Percentiles rank a stretch among this genome's conserved stretches.
phyloP scores from a whole-genome alignment of 352 stramenopile genomes.

The Pythium apleroticum region DNA sequence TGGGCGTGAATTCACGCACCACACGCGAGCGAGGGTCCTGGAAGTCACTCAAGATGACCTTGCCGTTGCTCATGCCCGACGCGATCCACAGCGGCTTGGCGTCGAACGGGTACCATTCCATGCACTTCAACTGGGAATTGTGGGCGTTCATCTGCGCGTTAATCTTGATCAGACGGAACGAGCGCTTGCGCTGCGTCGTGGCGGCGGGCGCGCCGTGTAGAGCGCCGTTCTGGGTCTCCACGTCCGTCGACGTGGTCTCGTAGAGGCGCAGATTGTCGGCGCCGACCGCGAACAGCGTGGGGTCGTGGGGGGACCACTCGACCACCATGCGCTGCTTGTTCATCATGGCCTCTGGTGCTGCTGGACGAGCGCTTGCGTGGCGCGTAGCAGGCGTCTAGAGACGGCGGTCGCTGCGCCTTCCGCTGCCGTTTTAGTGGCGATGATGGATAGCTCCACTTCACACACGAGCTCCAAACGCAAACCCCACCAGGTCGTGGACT shows the following conservation, averaged over 20 bases:
- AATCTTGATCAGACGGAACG: conserved; percentile 82
- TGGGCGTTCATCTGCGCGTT: conserved; percentile 31
- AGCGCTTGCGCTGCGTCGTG: conserved; percentile 83
- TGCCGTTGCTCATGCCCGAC: conserved; percentile 69
- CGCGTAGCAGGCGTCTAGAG: not conserved
- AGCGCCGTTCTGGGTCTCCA: conserved; percentile 23
- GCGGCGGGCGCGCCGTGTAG: conserved; percentile 14
- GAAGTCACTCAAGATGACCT: conserved; percentile 85
- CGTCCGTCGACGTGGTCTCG: conserved; percentile 41
- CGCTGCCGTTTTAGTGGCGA: not conserved
- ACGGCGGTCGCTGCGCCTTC: not conserved
- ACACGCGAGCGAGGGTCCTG: conserved; percentile 58
- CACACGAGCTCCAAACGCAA: not conserved
- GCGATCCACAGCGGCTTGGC: conserved; percentile 74
- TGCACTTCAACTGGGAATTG: conserved; percentile 71
- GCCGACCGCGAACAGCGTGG: conserved; percentile 80
- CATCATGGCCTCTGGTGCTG: conserved; percentile 32
- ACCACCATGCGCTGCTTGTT: conserved; percentile 77
- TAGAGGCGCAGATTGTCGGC: conserved; percentile 84
- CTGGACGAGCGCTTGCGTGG: not conserved
- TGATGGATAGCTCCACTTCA: conserved; percentile 1
- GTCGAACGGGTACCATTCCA: conserved; percentile 84
- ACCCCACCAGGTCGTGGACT: not conserved
- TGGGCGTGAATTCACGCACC: conserved; percentile 74
- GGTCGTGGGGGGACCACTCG: conserved; percentile 83